Percentiles rank a stretch among this genome's conserved stretches.
These are phyloP conservation scores for Candolleomyces aberdarensis DNA, from an alignment of 768 basidiomycete species.

Conservation along the genomic window DNA sequence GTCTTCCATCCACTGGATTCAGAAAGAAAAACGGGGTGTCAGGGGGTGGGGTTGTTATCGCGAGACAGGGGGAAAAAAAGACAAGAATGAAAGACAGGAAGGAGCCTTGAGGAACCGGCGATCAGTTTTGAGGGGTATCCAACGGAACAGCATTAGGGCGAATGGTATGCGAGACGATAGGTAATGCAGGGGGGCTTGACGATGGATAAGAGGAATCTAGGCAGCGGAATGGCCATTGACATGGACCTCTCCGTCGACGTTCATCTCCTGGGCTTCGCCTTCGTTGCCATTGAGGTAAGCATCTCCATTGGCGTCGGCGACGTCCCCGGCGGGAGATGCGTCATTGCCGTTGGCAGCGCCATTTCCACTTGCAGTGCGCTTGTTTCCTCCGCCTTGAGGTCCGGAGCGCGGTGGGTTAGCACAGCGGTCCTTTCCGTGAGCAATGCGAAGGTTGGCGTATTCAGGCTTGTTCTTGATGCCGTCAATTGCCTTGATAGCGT, in stretches of 20 bases:
- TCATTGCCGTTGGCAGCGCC: conserved; percentile 25
- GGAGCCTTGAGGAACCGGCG: conserved; percentile 12
- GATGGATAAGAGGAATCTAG: conserved; percentile 4
- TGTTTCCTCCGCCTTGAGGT: conserved; percentile 63
- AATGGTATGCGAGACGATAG: conserved; percentile 8
- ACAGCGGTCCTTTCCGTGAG: conserved; percentile 94
- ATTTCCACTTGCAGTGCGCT: conserved; percentile 43
- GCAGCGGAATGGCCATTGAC: conserved; percentile 25
- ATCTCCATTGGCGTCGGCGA: conserved; percentile 27
- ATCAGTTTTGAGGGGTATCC: conserved; percentile 29
- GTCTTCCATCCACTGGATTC: conserved; percentile 41
- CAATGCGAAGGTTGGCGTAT: conserved; percentile 84
- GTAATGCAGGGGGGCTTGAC: conserved; percentile 5
- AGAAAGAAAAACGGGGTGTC: conserved; percentile 24
- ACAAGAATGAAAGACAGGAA: conserved; percentile 18
- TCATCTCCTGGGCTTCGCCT: conserved; percentile 38
- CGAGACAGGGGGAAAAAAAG: conserved; percentile 17
- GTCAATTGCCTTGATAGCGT: conserved; percentile 98
- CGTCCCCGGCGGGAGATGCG: conserved; percentile 29
- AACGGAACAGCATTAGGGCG: conserved; percentile 13
- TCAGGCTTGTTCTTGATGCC: conserved; percentile 90
- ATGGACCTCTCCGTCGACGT: conserved; percentile 36
- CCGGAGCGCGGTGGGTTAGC: conserved; percentile 88
- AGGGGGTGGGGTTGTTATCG: conserved; percentile 27
- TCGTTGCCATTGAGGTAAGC: conserved; percentile 25